phyloP scores from a whole-genome alignment of 1,284 basidiomycete genomes.

The Puccinia polysora region DNA sequence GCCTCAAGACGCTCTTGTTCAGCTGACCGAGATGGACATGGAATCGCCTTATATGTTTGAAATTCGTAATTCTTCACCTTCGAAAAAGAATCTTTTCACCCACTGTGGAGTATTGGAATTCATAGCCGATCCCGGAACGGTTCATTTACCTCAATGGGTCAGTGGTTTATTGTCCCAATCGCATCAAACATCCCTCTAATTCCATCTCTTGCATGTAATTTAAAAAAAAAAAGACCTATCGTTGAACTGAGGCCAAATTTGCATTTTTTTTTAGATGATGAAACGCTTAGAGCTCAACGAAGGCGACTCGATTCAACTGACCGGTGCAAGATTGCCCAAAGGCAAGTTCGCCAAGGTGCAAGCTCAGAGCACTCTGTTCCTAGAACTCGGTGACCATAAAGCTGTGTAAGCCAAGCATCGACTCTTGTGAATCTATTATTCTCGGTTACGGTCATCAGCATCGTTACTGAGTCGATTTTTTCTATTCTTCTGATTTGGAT shows the following conservation, averaged over 20 bases:
- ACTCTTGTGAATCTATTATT: background rate
- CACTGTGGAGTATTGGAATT: slow-evolving; percentile 98
- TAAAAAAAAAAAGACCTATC: too few species aligned
- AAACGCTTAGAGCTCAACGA: slow-evolving; percentile 84
- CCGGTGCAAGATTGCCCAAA: slow-evolving; percentile 79
- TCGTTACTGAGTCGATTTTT: too few species aligned
- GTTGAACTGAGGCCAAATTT: too few species aligned
- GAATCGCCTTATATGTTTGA: slow-evolving; percentile 95
- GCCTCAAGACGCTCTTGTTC: slow-evolving; percentile 16
- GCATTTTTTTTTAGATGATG: slow-evolving; percentile 72
- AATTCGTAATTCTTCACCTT: slow-evolving; percentile 70
- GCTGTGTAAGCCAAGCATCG: slow-evolving; percentile 70
- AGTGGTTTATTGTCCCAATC: slow-evolving; percentile 45
- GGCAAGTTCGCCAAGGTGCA: slow-evolving; percentile 96
- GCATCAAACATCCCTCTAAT: background rate
- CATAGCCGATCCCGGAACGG: slow-evolving; percentile 92
- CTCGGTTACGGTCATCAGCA: background rate
- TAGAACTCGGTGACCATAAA: slow-evolving; percentile 84
- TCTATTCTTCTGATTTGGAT: slow-evolving; percentile 35
- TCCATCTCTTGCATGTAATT: too few species aligned
- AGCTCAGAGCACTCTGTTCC: slow-evolving; percentile 88
- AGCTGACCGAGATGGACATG: slow-evolving; percentile 72
- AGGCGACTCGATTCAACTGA: slow-evolving; percentile 89
- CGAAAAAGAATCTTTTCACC: slow-evolving; percentile 73
- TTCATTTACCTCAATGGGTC: slow-evolving; percentile 90